Evolutionary conservation across 768 basidiomycete species (phyloP), one percentile per base, ranked within the genome.

Genomic region (Agaricus subrufescens): DNA sequence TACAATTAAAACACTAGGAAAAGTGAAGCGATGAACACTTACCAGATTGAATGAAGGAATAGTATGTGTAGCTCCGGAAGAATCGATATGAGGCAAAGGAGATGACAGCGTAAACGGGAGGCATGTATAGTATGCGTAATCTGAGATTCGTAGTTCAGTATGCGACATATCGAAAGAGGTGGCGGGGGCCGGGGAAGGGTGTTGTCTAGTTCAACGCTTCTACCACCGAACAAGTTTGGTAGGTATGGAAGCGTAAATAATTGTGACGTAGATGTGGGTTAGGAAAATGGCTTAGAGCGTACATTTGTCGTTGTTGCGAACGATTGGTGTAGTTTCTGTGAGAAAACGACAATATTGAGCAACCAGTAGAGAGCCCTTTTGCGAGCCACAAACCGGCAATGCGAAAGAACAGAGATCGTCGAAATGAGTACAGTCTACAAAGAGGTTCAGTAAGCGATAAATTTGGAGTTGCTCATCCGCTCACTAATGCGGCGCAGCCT

Each of bases 11-110:
- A 30, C 46, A 42, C 23, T 12, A 49, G 19, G 11, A 51, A 3
- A 9, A 43, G 1, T 40, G 52, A 49, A 12, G 8, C 19, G 30
- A 14, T 27, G 25, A 59, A 15, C 11, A 66, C 71, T 42, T 46
- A 73, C 77, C 75, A 37, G 75, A 68, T 71, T 79, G 66, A 46
- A 76, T 68, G 38, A 81, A 72, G 8, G 77, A 78, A 51, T 78
- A 77, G 60, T 73, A 72, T 26, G 70, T 90, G 64, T 90, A 94
- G 56, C 80, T 73, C 39, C 90, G 81, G 74, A 90, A 94, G 72
- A 73, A 94, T 1, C 92, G 83, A 63, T 91, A 95, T 27, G 89
- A 89, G 62, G 90, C 81, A 73, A 94, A 95, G 1, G 90, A 91
- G 48, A 94, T 82, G 59, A 93, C 72, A 27, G 86, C 86, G 67